Evolutionary conservation across 140 eudicot genomes (phyloP).

Genomic region (Bidens hawaiensis): DNA sequence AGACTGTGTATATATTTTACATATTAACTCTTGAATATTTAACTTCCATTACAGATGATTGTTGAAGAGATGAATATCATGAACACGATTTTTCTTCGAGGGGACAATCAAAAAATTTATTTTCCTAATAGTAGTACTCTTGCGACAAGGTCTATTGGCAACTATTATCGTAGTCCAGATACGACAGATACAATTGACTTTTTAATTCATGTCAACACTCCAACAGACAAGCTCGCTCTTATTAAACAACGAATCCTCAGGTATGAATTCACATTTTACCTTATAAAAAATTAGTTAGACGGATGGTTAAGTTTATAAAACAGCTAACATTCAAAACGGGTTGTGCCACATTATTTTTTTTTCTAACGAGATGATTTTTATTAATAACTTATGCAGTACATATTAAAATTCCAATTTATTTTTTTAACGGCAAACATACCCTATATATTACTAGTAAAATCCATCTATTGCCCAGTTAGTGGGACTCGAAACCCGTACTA

Average conservation of each 20-base stretch:
- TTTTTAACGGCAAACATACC: too few species aligned
- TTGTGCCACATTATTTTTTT: background rate
- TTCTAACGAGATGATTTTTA: too few species aligned
- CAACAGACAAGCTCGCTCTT: slow-evolving; percentile 32
- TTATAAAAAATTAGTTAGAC: too few species aligned
- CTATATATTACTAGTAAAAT: too few species aligned
- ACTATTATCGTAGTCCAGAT: slow-evolving; percentile 57
- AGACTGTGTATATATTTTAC: background rate
- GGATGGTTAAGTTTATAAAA: too few species aligned
- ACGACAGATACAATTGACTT: slow-evolving; percentile 47
- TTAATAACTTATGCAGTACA: too few species aligned
- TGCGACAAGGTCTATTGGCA: slow-evolving; percentile 35
- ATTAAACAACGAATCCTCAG: slow-evolving; percentile 39
- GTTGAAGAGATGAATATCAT: slow-evolving; percentile 63
- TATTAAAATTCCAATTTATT: too few species aligned
- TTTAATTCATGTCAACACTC: slow-evolving; percentile 33
- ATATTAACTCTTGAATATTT: background rate
- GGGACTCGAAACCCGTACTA: too few species aligned
- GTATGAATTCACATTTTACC: slow-evolving; percentile 13
- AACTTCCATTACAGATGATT: slow-evolving; percentile 21
- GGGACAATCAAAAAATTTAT: slow-evolving; percentile 38
- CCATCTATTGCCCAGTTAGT: too few species aligned
- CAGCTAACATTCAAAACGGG: too few species aligned
- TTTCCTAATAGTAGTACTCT: slow-evolving; percentile 36
- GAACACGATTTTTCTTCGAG: slow-evolving; percentile 44